Evolutionary conservation across 208 protist species (phyloP).

Genomic region (Leptomonas pyrrhocoris): DNA sequence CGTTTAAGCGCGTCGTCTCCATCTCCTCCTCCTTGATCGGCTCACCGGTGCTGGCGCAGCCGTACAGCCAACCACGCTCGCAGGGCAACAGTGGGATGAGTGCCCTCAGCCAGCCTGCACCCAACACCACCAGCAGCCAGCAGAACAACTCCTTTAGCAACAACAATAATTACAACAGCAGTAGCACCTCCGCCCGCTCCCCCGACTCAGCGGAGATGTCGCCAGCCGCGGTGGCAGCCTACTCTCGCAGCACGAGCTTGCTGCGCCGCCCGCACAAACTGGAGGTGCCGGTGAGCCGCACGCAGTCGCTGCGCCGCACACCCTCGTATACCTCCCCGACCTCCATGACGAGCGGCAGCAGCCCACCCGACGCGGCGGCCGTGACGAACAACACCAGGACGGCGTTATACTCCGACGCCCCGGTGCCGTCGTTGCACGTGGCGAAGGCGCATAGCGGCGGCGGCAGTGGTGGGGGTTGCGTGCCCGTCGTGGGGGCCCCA

Average conservation of each 20-base stretch:
- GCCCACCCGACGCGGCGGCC: neutral
- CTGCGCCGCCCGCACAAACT: slow-evolving; percentile 40
- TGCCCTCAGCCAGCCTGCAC: slow-evolving; percentile 6
- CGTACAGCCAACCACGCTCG: slow-evolving; percentile 6
- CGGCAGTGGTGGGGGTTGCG: slow-evolving; percentile 8
- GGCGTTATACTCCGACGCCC: neutral
- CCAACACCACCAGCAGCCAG: neutral
- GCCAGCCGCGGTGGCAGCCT: slow-evolving; percentile 24
- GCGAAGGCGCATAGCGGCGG: slow-evolving; percentile 9
- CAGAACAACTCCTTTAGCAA: too few relatives aligned
- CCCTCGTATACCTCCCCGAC: slow-evolving; percentile 24
- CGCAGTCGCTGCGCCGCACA: slow-evolving; percentile 36
- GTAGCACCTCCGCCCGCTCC: slow-evolving; percentile 19
- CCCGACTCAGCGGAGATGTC: slow-evolving; percentile 36
- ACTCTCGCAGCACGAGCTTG: slow-evolving; percentile 43
- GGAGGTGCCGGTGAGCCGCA: slow-evolving; percentile 38
- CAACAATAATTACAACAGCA: slow-evolving; percentile 17
- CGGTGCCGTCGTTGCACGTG: neutral
- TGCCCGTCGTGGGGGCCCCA: neutral
- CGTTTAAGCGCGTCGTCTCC: slow-evolving; percentile 23
- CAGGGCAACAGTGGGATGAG: slow-evolving; percentile 22
- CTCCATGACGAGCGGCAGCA: slow-evolving; percentile 12
- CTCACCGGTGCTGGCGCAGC: slow-evolving; percentile 23
- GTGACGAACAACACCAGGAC: neutral
- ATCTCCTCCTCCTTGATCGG: slow-evolving; percentile 22